These are phyloP conservation scores for Eucalyptus cloeziana DNA, from an alignment of 345 rosid genomes.

Conservation along the genomic window DNA sequence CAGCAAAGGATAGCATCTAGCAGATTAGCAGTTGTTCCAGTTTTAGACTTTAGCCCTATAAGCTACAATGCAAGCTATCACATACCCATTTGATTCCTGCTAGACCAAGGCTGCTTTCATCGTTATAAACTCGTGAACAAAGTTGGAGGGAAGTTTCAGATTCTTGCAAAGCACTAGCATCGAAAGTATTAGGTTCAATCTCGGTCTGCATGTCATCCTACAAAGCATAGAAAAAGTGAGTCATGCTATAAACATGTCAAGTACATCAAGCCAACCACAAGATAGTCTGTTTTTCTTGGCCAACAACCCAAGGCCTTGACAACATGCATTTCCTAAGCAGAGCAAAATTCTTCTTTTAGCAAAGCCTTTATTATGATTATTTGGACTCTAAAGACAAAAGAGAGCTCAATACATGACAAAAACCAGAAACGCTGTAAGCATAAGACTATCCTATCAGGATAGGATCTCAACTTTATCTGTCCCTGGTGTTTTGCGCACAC, in stretches of 20 bases:
- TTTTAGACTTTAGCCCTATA: background rate
- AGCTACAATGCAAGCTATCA: background rate
- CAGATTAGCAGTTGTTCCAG: background rate
- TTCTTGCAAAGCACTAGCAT: slow-evolving; percentile 18
- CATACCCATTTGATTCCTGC: slow-evolving; percentile 90
- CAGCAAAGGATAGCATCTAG: background rate
- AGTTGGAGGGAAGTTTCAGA: slow-evolving; percentile 27
- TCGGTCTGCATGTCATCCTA: slow-evolving; percentile 16
- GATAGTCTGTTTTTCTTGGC: background rate
- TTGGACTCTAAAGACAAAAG: background rate
- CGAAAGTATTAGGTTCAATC: slow-evolving; percentile 12
- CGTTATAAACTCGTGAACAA: slow-evolving; percentile 24
- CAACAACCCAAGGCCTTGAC: background rate
- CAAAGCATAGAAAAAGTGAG: background rate
- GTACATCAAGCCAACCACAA: background rate
- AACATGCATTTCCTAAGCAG: background rate
- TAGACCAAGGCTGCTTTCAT: slow-evolving; percentile 82
- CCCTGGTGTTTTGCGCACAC: background rate
- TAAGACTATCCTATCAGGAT: background rate
- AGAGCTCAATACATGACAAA: background rate
- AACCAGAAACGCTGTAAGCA: background rate
- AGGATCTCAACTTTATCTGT: background rate
- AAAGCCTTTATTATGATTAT: background rate
- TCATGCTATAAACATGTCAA: background rate
- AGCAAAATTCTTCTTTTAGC: background rate